Evolutionary conservation across 75 land plant genomes (phyloP), one percentile per base, ranked within the genome.

Genomic region (Gnetum montanum): DNA sequence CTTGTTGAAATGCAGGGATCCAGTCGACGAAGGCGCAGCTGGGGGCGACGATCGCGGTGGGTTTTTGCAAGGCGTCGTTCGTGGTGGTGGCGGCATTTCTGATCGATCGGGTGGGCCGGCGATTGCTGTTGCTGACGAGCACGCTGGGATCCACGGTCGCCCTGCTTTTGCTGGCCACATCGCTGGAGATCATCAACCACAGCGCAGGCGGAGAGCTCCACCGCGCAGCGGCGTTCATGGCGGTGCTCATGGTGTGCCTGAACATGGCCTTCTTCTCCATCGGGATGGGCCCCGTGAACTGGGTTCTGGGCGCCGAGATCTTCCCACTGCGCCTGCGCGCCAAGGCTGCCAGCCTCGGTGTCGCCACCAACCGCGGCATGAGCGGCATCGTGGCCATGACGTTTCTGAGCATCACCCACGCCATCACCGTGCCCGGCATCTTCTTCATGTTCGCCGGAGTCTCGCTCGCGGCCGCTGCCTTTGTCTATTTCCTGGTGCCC

Each of bases 261-360:
- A 79, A 62, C 46, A 84, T 87, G 15, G 70, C 81, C 1, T 77
- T 71, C 47, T 92, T 92, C 62, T 92, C 97, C 4, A 72, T 92
- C 12, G 97, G 97, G 29, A 67, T 84, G 43, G 97, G 97, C 26
- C 97, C 94, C 0, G 72, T 84, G 1, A 63, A 71, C 6, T 87
- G 88, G 94, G 89, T 73, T 18, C 76, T 83, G 43, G 69, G 81
- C 3, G 81, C 92, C 20, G 87, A 86, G 77, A 86, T 90, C 6
- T 90, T 90, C 46, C 55, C 95, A 1, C 53, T 86, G 31, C 64
- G 71, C 22, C 58, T 86, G 13, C 75, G 95, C 24, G 91, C 95
- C 8, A 86, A 82, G 49, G 90, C 91, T 8, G 54, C 76, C 5
- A 81, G 86, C 0, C 68, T 89, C 22, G 86, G 75, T 4, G 67